Conservation (phyloP, 2,329 filamentous ascomycete genomes). For the Talaromyces sp. region DNA sequence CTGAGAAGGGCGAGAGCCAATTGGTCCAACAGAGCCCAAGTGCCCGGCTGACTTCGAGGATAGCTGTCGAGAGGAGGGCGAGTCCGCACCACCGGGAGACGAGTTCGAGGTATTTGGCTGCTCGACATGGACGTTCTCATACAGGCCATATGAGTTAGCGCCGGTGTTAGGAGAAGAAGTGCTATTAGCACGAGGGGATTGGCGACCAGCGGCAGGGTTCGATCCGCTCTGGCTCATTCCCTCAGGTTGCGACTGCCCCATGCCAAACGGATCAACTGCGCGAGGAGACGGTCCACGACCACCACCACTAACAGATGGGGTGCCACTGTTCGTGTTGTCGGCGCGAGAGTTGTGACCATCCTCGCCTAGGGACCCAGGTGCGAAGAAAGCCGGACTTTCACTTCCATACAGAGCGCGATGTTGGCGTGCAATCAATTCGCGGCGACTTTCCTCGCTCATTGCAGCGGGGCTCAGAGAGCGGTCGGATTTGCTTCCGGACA, state of each 20-base stretch:
- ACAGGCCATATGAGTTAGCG: constrained; percentile 52
- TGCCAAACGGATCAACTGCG: constrained; percentile 67
- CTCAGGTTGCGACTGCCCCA: constrained; percentile 50
- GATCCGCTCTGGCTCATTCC: constrained; percentile 48
- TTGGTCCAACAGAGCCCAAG: constrained; percentile 73
- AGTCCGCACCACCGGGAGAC: constrained; percentile 69
- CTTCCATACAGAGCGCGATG: constrained; percentile 90
- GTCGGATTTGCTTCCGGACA: constrained; percentile 74
- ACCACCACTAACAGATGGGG: constrained; percentile 57
- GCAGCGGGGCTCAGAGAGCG: constrained; percentile 77
- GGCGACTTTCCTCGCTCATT: constrained; percentile 93
- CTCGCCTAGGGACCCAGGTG: constrained; percentile 63
- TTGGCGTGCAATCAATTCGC: constrained; percentile 92
- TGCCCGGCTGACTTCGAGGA: constrained; percentile 52
- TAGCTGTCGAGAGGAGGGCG: constrained; percentile 66
- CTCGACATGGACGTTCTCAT: constrained; percentile 56
- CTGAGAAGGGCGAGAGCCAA: constrained; percentile 78
- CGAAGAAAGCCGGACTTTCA: constrained; percentile 62
- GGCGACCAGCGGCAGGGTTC: constrained; percentile 40
- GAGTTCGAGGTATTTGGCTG: constrained; percentile 77
- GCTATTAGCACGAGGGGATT: constrained; percentile 65
- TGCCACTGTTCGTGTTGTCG: constrained; percentile 62
- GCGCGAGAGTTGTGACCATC: constrained; percentile 58
- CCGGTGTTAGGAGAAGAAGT: constrained; percentile 66
- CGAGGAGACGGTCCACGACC: constrained; percentile 73